Conservation (phyloP, 2,329 filamentous ascomycete species). For the Alternaria viburni region DNA sequence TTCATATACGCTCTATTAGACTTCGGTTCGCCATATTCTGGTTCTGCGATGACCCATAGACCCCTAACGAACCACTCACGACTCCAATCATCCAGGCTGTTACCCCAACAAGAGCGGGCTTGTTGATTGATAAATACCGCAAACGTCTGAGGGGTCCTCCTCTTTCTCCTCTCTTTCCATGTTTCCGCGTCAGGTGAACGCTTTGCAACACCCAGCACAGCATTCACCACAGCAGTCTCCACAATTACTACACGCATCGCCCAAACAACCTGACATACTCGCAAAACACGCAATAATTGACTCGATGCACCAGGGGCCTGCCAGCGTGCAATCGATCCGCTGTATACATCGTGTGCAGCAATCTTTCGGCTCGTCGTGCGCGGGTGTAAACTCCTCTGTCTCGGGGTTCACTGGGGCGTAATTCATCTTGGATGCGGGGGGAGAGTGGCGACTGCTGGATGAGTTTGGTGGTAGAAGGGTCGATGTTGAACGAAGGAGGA, state of each 20-base stretch:
- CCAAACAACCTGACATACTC: background rate
- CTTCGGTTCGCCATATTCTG: background rate
- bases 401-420: conserved; percentile 16
- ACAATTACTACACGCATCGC: background rate
- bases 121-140: background rate
- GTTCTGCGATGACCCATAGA: background rate
- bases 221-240: background rate
- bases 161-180: background rate
- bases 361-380: conserved; percentile 13
- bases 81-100: too few species aligned
- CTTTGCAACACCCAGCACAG: background rate
- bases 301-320: conserved; percentile 9
- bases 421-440: conserved; percentile 15
- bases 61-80: background rate
- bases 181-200: background rate
- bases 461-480: background rate
- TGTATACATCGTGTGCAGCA: conserved; percentile 12
- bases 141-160: background rate
- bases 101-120: background rate
- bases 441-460: background rate
- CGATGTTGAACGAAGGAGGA: background rate
- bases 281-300: conserved; percentile 6
- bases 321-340: conserved; percentile 8
- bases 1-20: background rate
- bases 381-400: conserved; percentile 11